Evolutionary conservation across 768 basidiomycete genomes (phyloP).

Genomic region (Podaxis mareebaensis): DNA sequence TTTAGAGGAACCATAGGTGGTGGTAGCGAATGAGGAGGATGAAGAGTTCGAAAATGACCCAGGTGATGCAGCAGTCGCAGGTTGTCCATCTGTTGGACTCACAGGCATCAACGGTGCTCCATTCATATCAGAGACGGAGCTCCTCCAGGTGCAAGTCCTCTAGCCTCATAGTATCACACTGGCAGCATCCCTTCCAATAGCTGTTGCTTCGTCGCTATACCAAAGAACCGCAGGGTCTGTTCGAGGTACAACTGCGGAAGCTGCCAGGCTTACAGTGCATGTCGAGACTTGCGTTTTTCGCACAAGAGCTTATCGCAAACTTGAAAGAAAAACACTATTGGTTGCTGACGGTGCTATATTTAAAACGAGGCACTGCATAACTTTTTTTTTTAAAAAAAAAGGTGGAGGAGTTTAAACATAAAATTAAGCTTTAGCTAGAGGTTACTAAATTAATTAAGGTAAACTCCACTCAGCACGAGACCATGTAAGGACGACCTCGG

Average conservation of each 20-base stretch:
- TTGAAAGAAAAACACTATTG: conserved; percentile 46
- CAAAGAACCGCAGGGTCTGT: conserved; percentile 82
- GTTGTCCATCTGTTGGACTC: conserved; percentile 1
- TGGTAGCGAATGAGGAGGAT: conserved; percentile 13
- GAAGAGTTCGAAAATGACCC: conserved; percentile 6
- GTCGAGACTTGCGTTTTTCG: too few relatives aligned
- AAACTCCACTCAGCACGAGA: too few relatives aligned
- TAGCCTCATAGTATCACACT: conserved; percentile 57
- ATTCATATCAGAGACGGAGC: conserved; percentile 23
- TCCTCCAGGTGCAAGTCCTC: neutral
- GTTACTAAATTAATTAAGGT: too few relatives aligned
- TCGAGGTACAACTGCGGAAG: conserved; percentile 71
- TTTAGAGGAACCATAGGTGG: neutral
- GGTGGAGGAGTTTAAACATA: too few relatives aligned
- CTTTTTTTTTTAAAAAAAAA: conserved; percentile 44
- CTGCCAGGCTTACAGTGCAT: conserved; percentile 35
- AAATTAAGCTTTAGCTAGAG: too few relatives aligned
- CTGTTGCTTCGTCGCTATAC: conserved; percentile 64
- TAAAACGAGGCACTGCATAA: conserved; percentile 46
- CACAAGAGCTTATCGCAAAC: conserved; percentile 9
- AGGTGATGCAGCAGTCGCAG: conserved; percentile 16
- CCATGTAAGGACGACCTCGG: too few relatives aligned
- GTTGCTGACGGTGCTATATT: conserved; percentile 16
- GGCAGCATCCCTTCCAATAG: conserved; percentile 65
- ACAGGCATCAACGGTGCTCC: conserved; percentile 1